These are phyloP conservation scores for Torrubiellomyces zombiae DNA, from an alignment of 2,329 filamentous ascomycete genomes.

Conservation along the genomic window DNA sequence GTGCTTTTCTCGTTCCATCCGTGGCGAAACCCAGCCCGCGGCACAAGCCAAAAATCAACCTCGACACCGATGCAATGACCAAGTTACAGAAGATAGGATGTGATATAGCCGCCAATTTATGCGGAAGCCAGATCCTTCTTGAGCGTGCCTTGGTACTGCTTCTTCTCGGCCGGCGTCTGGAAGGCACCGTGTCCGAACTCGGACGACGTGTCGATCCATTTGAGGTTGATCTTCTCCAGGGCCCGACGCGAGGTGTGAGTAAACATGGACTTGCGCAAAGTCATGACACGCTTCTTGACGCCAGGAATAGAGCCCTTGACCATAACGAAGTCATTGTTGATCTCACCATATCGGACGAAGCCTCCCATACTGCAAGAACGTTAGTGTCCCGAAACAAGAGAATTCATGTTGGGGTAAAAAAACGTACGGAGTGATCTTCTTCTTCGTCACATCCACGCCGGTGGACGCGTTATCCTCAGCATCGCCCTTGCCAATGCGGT, in stretches of 20 bases:
- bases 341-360: constrained; percentile 97
- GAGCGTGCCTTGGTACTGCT: constrained; percentile 91
- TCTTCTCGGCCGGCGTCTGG: constrained; percentile 98
- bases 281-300: constrained; percentile 99
- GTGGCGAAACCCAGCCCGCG: constrained; percentile 19
- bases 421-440: constrained; percentile 97
- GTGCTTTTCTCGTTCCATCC: constrained; percentile 18
- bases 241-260: constrained; percentile 87
- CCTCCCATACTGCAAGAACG: constrained; percentile 62
- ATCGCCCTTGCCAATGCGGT: constrained; percentile 87
- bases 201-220: constrained; percentile 99
- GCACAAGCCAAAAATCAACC: constrained; percentile 13
- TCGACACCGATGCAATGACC: constrained; percentile 39
- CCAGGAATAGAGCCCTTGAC: constrained; percentile 96
- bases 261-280: constrained; percentile 98
- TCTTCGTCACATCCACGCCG: constrained; percentile 94
- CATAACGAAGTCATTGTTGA: constrained; percentile 98
- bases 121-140: constrained; percentile 73
- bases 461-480: constrained; percentile 89
- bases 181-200: constrained; percentile 99
- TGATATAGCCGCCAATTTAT: constrained; percentile 16
- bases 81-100: constrained; percentile 26
- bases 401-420: not conserved
- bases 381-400: constrained; percentile 14
- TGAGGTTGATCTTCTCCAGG: constrained; percentile 98